Evolutionary conservation across 2,329 filamentous ascomycete genomes (phyloP), one percentile per base, ranked within the genome.

Genomic region (Colletotrichum plurivorum): DNA sequence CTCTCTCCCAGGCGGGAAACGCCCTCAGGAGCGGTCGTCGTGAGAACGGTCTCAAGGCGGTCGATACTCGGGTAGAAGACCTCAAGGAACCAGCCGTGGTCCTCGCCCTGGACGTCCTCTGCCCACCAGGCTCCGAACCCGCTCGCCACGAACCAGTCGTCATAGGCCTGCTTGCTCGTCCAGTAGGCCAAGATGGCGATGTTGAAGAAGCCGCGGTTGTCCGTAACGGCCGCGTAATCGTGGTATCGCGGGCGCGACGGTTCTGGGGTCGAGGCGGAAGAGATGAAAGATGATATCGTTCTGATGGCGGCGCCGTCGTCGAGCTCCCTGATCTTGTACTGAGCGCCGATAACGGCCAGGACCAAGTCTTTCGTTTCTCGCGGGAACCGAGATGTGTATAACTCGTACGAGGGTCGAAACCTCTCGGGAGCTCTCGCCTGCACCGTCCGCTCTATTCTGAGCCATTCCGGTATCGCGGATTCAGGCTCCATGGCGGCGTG

Each of bases 21-120:
- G 16, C 83, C 82, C 65, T 85, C 82, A 3, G 76, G 76, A 1
- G 76, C 72, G 18, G 75, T 73, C 58, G 77, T 77, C 1, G 81
- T 81, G 61, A 82, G 82, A 9, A 84, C 74, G 1, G 81, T 84
- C 71, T 85, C 83, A 71, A 83, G 78, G 18, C 81, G 78, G 63
- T 84, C 81, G 2, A 82, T 73, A 1, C 78, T 75, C 5, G 83
- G 82, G 36, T 76, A 74, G 63, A 84, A 78, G 41, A 83, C 72
- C 71, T 85, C 82, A 18, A 78, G 71, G 71, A 84, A 84, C 79
- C 79, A 84, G 7, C 83, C 82, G 15, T 79, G 59, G 9, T 27
- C 2, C 16, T 52, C 55, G 16, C 71, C 73, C 5, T 73, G 70
- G 16, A 76, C 64, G 1, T 78, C 66, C 4, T 58, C 72, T 3